Evolutionary conservation across 805 yeast genomes (phyloP).

Genomic region (Starmerella powellii): DNA sequence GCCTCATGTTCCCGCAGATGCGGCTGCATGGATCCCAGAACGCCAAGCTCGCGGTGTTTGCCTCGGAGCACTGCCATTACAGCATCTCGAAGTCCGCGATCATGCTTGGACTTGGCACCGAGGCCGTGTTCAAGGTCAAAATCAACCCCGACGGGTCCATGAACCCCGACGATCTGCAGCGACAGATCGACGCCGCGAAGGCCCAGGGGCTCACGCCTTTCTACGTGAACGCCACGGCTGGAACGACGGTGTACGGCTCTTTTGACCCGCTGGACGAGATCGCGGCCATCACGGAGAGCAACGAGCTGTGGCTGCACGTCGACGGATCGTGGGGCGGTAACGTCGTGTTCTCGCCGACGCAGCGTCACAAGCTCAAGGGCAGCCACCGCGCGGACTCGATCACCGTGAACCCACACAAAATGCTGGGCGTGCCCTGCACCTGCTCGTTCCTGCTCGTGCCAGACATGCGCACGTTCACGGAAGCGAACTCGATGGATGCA

Average conservation of each 20-base stretch:
- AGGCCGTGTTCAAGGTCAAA: slow-evolving; percentile 49
- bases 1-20: slow-evolving; percentile 55
- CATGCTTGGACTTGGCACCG: slow-evolving; percentile 56
- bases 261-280: slow-evolving; percentile 57
- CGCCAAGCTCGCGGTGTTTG: slow-evolving; percentile 53
- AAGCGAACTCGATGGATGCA: slow-evolving; percentile 64
- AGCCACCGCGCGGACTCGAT: slow-evolving; percentile 57
- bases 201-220: slow-evolving; percentile 56
- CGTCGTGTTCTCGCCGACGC: slow-evolving; percentile 48
- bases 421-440: slow-evolving; percentile 68
- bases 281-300: slow-evolving; percentile 39
- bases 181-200: slow-evolving; percentile 35
- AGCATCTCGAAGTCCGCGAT: slow-evolving; percentile 75
- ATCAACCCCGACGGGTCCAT: slow-evolving; percentile 47
- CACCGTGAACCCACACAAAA: slow-evolving; percentile 75
- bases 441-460: slow-evolving; percentile 65
- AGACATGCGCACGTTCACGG: slow-evolving; percentile 50
- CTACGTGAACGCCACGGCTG: slow-evolving; percentile 73
- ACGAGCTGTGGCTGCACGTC: slow-evolving; percentile 65
- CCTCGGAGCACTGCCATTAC: slow-evolving; percentile 65
- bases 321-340: slow-evolving; percentile 94
- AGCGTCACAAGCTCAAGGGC: slow-evolving; percentile 41
- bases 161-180: slow-evolving; percentile 39
- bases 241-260: slow-evolving; percentile 79
- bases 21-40: slow-evolving; percentile 45